These are phyloP conservation scores for Fusarium nodosum DNA, from an alignment of 2,329 filamentous ascomycete genomes.

Conservation along the genomic window DNA sequence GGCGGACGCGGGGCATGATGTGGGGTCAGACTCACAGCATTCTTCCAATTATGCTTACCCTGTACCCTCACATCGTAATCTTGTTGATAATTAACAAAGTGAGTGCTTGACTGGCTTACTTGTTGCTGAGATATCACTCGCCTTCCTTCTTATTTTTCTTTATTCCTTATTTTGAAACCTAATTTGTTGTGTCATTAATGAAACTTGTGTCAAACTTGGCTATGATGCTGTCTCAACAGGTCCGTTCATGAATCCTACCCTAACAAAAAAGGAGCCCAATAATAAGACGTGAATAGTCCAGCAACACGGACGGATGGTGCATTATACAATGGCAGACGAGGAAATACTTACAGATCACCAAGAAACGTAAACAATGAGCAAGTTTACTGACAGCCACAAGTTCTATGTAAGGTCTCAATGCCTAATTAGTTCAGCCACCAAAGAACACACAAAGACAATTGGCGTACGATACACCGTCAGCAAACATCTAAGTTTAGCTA, in stretches of 20 bases:
- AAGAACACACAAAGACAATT: not conserved
- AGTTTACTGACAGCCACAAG: not conserved
- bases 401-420: not conserved
- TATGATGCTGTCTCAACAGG: not conserved
- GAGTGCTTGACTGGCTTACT: not conserved
- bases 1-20: slow-evolving; percentile 45
- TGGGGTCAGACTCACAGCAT: slow-evolving; percentile 20
- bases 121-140: not conserved
- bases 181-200: not conserved
- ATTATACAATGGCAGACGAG: not conserved
- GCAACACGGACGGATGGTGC: too few species aligned
- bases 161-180: too few species aligned
- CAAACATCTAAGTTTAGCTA: slow-evolving; percentile 5
- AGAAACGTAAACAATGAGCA: not conserved
- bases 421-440: not conserved
- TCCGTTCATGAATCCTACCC: not conserved
- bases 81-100: not conserved
- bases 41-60: slow-evolving; percentile 9
- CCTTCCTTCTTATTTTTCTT: too few species aligned
- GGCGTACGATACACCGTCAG: not conserved
- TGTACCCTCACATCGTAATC: slow-evolving; percentile 4
- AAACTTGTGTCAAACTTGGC: not conserved
- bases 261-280: not conserved
- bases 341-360: not conserved
- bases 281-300: too few species aligned